phyloP scores from a whole-genome alignment of 352 stramenopile genomes.

The Saprolegnia parasitica region DNA sequence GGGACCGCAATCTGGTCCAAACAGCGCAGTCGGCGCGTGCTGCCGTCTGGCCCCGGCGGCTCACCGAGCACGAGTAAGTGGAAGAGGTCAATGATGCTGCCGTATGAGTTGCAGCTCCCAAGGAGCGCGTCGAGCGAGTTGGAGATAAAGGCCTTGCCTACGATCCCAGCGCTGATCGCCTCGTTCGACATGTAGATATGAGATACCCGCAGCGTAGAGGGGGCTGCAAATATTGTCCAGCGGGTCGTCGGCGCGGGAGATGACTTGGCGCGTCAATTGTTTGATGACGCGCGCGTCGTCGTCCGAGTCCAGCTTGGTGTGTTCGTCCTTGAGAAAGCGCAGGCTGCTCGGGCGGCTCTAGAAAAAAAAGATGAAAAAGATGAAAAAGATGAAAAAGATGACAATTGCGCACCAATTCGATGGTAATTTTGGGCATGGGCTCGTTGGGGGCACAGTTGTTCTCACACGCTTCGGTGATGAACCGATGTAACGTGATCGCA shows the following conservation, averaged over 20 bases:
- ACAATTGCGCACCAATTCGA: constrained; percentile 20
- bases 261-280: constrained; percentile 11
- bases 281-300: constrained; percentile 1
- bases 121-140: constrained; percentile 26
- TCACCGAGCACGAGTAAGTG: constrained; percentile 23
- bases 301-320: not conserved
- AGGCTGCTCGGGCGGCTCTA: constrained; percentile 31
- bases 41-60: not conserved
- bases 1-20: constrained; percentile 57
- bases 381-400: not conserved
- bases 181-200: not conserved
- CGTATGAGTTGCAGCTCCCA: constrained; percentile 24
- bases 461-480: constrained; percentile 63
- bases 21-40: constrained; percentile 3
- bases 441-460: constrained; percentile 30
- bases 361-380: not conserved
- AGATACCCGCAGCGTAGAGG: constrained; percentile 19
- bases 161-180: not conserved
- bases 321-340: constrained; percentile 34
- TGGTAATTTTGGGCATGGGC: constrained; percentile 1
- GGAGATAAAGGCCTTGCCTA: constrained; percentile 27
- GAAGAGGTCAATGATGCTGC: constrained; percentile 21
- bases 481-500: constrained; percentile 68
- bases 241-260: constrained; percentile 23
- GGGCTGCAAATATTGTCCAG: constrained; percentile 29